Evolutionary conservation across 148 eudicot genomes (phyloP).

Genomic region (Salicornia ramosissima): DNA sequence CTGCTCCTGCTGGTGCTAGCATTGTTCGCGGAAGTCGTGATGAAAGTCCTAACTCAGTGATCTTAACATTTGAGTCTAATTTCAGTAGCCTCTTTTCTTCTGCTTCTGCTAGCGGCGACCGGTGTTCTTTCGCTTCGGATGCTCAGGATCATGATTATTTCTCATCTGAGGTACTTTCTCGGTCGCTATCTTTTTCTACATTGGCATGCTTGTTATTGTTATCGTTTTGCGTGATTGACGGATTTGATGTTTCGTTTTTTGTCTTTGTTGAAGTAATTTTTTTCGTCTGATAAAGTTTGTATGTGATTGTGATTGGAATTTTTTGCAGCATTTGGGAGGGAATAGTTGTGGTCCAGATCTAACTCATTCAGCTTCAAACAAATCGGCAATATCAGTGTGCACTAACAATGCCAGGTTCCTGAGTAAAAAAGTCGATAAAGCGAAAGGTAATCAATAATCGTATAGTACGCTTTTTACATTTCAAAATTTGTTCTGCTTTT

Average conservation of each 20-base stretch:
- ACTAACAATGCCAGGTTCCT: slow-evolving; percentile 30
- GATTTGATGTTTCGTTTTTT: not conserved
- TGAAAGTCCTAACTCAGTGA: slow-evolving; percentile 68
- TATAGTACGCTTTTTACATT: not conserved
- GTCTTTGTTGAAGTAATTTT: not conserved
- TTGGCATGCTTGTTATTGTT: slow-evolving; percentile 11
- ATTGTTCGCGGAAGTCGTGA: slow-evolving; percentile 38
- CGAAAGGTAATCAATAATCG: slow-evolving; percentile 45
- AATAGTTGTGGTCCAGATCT: slow-evolving; percentile 57
- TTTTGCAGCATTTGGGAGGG: slow-evolving; percentile 52
- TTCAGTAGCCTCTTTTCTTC: slow-evolving; percentile 66
- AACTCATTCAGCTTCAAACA: slow-evolving; percentile 47
- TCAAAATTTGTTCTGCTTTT: not conserved
- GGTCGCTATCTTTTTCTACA: too few species aligned
- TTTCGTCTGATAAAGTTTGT: not conserved
- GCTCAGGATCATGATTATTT: slow-evolving; percentile 50
- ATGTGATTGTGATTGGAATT: not conserved
- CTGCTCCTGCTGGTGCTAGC: too few species aligned
- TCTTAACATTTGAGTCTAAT: slow-evolving; percentile 44
- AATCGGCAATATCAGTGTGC: slow-evolving; percentile 22
- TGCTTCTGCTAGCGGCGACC: slow-evolving; percentile 62
- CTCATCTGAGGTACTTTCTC: slow-evolving; percentile 38
- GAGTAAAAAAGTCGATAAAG: slow-evolving; percentile 52
- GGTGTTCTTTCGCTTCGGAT: slow-evolving; percentile 65
- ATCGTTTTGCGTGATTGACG: not conserved